Conservation (phyloP, 345 rosid genomes). For the Microcos paniculata region DNA sequence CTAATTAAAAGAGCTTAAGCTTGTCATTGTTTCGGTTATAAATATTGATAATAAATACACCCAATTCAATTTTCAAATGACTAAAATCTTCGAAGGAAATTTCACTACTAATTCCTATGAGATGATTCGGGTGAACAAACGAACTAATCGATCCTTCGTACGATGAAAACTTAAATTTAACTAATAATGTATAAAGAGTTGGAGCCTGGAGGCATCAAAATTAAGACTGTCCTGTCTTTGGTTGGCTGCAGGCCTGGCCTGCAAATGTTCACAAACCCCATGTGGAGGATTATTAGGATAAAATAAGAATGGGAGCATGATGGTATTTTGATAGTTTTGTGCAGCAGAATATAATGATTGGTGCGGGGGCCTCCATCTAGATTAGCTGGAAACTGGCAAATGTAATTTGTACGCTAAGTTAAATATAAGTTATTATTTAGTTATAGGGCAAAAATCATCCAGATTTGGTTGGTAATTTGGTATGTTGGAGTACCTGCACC, state of each 20-base stretch:
- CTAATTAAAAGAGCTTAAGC: too few relatives aligned
- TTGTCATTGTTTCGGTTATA: too few relatives aligned
- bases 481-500: neutral
- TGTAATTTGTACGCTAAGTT: constrained; percentile 16
- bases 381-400: constrained; percentile 5
- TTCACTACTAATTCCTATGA: too few relatives aligned
- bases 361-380: neutral
- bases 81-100: too few relatives aligned
- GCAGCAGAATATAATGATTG: neutral
- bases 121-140: too few relatives aligned
- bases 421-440: neutral
- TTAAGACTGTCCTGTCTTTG: neutral
- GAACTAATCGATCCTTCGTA: too few relatives aligned
- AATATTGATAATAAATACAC: too few relatives aligned
- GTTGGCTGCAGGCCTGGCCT: too few relatives aligned
- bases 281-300: neutral
- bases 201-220: too few relatives aligned
- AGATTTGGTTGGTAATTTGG: constrained; percentile 16
- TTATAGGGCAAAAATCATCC: neutral
- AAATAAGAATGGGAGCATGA: neutral
- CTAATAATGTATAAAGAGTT: too few relatives aligned
- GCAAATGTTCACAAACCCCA: neutral
- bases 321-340: neutral
- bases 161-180: too few relatives aligned
- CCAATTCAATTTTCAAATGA: too few relatives aligned